Percentiles rank a stretch among this genome's conserved stretches.
These are phyloP conservation scores for Geotrichum candidum DNA, from an alignment of 1,139 yeast species.

Conservation along the genomic window DNA sequence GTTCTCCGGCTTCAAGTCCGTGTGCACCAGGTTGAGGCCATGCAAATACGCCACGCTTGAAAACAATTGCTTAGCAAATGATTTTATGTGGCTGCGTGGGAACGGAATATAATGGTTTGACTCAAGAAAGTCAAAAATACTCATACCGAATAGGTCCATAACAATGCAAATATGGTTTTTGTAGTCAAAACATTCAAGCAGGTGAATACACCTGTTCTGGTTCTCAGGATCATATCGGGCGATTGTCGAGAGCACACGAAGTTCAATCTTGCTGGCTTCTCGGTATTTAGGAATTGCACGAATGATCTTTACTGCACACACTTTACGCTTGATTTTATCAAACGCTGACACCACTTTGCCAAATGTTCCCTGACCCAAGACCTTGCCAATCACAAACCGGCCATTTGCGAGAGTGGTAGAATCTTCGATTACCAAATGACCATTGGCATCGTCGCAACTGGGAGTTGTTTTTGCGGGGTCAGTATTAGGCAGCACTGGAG, in stretches of 20 bases:
- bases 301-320: constrained; percentile 88
- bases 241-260: constrained; percentile 74
- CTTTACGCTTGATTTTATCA: constrained; percentile 47
- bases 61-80: constrained; percentile 78
- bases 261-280: constrained; percentile 41
- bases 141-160: constrained; percentile 77
- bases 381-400: constrained; percentile 40
- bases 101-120: constrained; percentile 57
- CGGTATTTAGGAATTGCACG: constrained; percentile 43
- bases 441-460: constrained; percentile 9
- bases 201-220: constrained; percentile 53
- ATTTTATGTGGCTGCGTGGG: constrained; percentile 80
- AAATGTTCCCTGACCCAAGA: constrained; percentile 93
- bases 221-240: constrained; percentile 64
- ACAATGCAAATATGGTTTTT: constrained; percentile 92
- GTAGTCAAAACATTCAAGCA: constrained; percentile 87
- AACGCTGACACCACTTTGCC: constrained; percentile 74
- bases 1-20: constrained; percentile 94
- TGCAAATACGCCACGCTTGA: constrained; percentile 85
- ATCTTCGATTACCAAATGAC: constrained; percentile 5
- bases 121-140: constrained; percentile 86
- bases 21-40: constrained; percentile 83
- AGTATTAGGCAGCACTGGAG: neutral
- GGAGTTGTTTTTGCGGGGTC: neutral
- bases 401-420: constrained; percentile 31